Base-by-base conservation (phyloP, 352 stramenopile genomes). In the Pythium brachiatum region DNA sequence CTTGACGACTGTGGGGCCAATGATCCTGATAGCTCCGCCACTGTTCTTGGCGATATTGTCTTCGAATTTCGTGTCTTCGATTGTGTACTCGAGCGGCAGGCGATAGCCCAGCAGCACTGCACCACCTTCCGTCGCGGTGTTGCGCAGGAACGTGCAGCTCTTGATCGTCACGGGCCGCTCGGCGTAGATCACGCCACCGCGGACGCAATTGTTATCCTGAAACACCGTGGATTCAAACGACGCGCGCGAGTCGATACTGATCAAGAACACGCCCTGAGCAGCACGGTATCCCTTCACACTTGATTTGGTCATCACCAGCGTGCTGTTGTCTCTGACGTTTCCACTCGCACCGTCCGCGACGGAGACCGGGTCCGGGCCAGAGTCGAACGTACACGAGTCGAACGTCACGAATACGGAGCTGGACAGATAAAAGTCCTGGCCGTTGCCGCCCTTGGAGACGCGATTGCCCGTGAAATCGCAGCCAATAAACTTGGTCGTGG, bases 351-450 rank as follows among this genome's bases (percentile, higher is more conserved):
- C 65, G 9, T 72, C 65, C 23, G 65, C 48, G 21, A 68, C 47
- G 20, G 53, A 13, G 25, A 62, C 27, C 2, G 60, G 55, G 23
- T 68, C 39, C 2, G 46, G 29, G 13, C 65, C 65, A 1, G 60
- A 25, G 34, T 68, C 65, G 46, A 72, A 72, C 18, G 53, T 7
- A 18, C 53, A 68, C 41, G 57, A 23, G 8, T 64, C 62, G 41
- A 72, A 69, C 5, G 41, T 64, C 1, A 39, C 51, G 23, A 21
- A 5, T 15, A 59, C 62, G 9, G 65, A 68, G 50, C 60, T 72
- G 8, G 60, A 72, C 13, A 72, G 43, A 50, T 69, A 72, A 38
- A 57, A 72, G 53, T 72, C 65, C 36, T 69, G 60, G 11, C 65
- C 65, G 26, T 69, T 59, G 11, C 54, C 44, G 4, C 65, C 65